Evolutionary conservation across 306 rosid species (phyloP), one percentile per base, ranked within the genome.

Genomic region (Leucaena leucocephala): DNA sequence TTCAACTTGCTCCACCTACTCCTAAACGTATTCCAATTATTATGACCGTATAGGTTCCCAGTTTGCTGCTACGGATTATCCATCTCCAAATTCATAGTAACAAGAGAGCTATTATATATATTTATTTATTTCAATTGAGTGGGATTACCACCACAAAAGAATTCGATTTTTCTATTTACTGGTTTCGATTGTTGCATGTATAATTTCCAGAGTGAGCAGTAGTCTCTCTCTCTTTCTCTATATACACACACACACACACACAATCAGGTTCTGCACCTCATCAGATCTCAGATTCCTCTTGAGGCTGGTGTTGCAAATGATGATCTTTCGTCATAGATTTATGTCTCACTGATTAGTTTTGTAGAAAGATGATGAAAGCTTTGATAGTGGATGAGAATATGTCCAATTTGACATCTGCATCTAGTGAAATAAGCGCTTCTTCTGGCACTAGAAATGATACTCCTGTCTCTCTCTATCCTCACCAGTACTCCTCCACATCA

Each of bases 391-490:
- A 91, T 33, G 90, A 93, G 78, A 88, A 80, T 54, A 82, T 88
- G 91, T 93, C 98, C 34, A 90, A 88, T 79, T 84, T 93, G 86
- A 89, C 97, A 13, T 89, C 87, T 66, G 89, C 90, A 46, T 89
- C 98, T 21, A 91, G 88, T 76, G 91, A 89, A 80, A 67, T 86
- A 78, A 89, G 86, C 80, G 93, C 89, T 78, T 90, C 97, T 84
- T 89, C 93, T 0, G 84, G 90, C 46, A 75, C 80, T 39, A 84
- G 85, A 83, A 84, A 72, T 83, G 91, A 87, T 46, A 40, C 82
- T 2, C 34, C 82, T 0, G 82, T 72, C 62, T 80, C 83, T 82
- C 78, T 85, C 42, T 71, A 78, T 62, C 75, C 87, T 82, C 88
- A 80, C 4, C 85, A 58, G 64, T 58, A 80, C 44, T 77, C 93